A percentile compares a stretch with the other conserved stretches of the same genome.
phyloP scores from a whole-genome alignment of 441 rosid species.

The Jatropha multifida region DNA sequence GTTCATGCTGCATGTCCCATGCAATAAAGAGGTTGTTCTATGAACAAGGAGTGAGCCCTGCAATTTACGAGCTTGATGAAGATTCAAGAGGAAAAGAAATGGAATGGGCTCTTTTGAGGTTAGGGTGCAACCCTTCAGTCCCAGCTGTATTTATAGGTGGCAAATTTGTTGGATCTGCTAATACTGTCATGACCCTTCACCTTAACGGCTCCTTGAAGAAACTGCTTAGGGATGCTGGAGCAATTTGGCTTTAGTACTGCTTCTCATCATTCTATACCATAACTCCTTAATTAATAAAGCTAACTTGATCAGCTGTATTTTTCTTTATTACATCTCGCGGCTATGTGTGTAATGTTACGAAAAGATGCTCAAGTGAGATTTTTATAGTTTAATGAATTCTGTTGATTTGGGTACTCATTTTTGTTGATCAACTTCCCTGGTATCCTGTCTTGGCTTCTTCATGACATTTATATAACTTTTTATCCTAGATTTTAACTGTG shows the following conservation, averaged over 20 bases:
- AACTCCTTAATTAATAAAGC: neutral
- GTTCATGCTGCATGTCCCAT: constrained; percentile 79
- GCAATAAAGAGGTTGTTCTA: constrained; percentile 83
- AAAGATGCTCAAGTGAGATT: too few relatives aligned
- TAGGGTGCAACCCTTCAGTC: constrained; percentile 76
- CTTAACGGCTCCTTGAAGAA: constrained; percentile 79
- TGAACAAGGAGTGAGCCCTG: constrained; percentile 89
- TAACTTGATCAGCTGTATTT: too few relatives aligned
- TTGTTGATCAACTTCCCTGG: too few relatives aligned
- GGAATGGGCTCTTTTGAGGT: constrained; percentile 65
- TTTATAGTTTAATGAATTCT: too few relatives aligned
- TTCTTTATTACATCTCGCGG: too few relatives aligned
- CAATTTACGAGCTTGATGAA: constrained; percentile 69
- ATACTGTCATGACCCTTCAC: constrained; percentile 83
- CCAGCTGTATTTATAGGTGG: constrained; percentile 88
- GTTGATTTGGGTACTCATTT: too few relatives aligned
- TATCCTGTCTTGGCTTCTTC: too few relatives aligned
- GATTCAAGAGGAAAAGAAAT: constrained; percentile 71
- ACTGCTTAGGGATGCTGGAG: constrained; percentile 80
- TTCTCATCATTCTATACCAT: too few relatives aligned
- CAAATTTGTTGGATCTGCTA: constrained; percentile 69
- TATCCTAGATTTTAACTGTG: too few relatives aligned
- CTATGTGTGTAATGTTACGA: too few relatives aligned
- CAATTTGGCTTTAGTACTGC: constrained; percentile 64
- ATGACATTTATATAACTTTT: too few relatives aligned